These are phyloP conservation scores for Schrenkiella parvula DNA, from an alignment of 345 rosid species.

Conservation along the genomic window DNA sequence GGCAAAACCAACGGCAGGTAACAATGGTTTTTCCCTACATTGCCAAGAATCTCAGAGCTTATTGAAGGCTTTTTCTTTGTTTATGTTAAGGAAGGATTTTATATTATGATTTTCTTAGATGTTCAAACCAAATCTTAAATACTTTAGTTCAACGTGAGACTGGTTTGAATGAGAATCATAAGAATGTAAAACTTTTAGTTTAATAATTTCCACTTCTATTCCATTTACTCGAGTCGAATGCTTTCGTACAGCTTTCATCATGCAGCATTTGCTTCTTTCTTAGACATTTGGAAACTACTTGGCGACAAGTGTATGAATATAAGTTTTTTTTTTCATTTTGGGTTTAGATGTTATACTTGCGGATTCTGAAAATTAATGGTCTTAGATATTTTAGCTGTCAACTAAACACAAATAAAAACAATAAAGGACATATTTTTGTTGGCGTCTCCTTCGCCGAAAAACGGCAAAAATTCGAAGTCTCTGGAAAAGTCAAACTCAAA, in stretches of 20 bases:
- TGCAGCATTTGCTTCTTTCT: no score
- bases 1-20: conserved; percentile 41
- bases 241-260: no score
- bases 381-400: conserved; percentile 1
- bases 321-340: background rate
- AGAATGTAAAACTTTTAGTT: background rate
- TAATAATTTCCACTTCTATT: background rate
- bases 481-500: conserved; percentile 27
- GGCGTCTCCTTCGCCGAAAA: background rate
- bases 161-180: background rate
- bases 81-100: background rate
- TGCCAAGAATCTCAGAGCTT: background rate
- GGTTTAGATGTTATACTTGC: background rate
- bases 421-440: background rate
- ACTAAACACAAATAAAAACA: background rate
- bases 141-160: conserved; percentile 6
- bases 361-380: conserved; percentile 1
- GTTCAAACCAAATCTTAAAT: background rate
- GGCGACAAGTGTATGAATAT: background rate
- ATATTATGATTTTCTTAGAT: background rate
- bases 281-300: background rate
- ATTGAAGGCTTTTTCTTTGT: background rate
- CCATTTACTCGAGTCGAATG: no score
- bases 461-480: conserved; percentile 25
- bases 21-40: background rate